These are phyloP conservation scores for Candida ovalis DNA, from an alignment of 805 yeast genomes.

Conservation along the genomic window DNA sequence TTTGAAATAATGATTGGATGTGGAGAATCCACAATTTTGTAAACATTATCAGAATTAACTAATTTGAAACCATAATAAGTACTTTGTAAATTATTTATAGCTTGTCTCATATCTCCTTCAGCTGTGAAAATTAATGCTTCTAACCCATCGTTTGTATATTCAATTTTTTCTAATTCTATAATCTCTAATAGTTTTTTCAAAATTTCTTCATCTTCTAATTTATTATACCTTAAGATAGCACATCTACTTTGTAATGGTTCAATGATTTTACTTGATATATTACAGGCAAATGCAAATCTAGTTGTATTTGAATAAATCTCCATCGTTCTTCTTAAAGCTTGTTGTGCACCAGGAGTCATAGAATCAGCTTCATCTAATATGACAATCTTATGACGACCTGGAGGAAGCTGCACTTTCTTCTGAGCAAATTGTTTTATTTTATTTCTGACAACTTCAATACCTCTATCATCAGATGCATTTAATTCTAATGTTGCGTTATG, in stretches of 20 bases:
- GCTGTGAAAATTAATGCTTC: conserved; percentile 92
- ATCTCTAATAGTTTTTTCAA: conserved; percentile 71
- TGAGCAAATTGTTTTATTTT: conserved; percentile 95
- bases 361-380: conserved; percentile 95
- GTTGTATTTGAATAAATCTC: conserved; percentile 94
- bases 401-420: conserved; percentile 81
- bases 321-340: conserved; percentile 92
- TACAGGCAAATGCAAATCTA: conserved; percentile 97
- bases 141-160: conserved; percentile 84
- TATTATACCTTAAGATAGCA: conserved; percentile 83
- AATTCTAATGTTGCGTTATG: conserved; percentile 85
- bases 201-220: conserved; percentile 81
- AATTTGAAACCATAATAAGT: conserved; percentile 91
- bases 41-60: conserved; percentile 90
- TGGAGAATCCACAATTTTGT: conserved; percentile 93
- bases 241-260: conserved; percentile 97
- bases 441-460: conserved; percentile 93
- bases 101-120: conserved; percentile 99
- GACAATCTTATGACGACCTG: conserved; percentile 88
- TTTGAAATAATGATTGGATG: conserved; percentile 83
- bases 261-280: conserved; percentile 88
- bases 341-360: conserved; percentile 97
- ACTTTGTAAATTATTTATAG: conserved; percentile 88
- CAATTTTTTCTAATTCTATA: conserved; percentile 62
- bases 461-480: conserved; percentile 96